Base-by-base conservation (phyloP, 2,329 filamentous ascomycete species). In the Phaeosphaeriaceae sp. region DNA sequence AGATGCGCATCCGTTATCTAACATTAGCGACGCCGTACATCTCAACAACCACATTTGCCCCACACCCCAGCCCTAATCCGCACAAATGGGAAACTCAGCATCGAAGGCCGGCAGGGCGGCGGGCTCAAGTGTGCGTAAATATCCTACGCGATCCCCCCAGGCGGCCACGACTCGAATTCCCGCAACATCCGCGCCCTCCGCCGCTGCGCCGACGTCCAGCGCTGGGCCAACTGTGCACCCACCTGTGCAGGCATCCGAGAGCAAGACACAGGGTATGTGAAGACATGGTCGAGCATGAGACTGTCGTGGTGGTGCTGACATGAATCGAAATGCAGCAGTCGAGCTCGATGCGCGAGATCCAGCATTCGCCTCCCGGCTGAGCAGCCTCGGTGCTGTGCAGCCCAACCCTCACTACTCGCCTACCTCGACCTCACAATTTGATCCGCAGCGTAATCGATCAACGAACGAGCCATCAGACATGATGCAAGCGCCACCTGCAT, bases 341-440 rank as follows among this genome's bases (percentile, higher is more conserved):
- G 84, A 88, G 65, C 80, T 86, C 68, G 87, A 89, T 69, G 86
- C 81, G 55, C 83, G 82, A 57, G 86, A 89, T 70, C 86, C 86
- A 1, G 80, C 84, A 70, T 94, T 84, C 86, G 91, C 93, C 83
- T 89, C 87, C 73, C 96, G 93, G 63, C 91, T 98, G 61, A 90
- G 88, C 67, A 79, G 78, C 47, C 79, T 89, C 57, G 87, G 86
- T 56, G 82, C 85, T 54, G 86, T 88, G 7, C 83, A 82, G 53
- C 85, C 85, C 27, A 83, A 83, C 58, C 85, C 85, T 2, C 86
- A 85, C 24, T 79, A 83, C 61, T 87, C 85, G 11, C 78, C 81
- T 33, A 82, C 83, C 42, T 87, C 85, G 46, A 81, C 81, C 22
- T 85, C 84, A 65, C 61, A 74, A 46, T 73, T 72, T 61, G 76